Percentiles rank a stretch among this genome's conserved stretches.
Evolutionary conservation across 192 early-diverging fungal genomes (phyloP).

Genomic region (Mortierella claussenii): DNA sequence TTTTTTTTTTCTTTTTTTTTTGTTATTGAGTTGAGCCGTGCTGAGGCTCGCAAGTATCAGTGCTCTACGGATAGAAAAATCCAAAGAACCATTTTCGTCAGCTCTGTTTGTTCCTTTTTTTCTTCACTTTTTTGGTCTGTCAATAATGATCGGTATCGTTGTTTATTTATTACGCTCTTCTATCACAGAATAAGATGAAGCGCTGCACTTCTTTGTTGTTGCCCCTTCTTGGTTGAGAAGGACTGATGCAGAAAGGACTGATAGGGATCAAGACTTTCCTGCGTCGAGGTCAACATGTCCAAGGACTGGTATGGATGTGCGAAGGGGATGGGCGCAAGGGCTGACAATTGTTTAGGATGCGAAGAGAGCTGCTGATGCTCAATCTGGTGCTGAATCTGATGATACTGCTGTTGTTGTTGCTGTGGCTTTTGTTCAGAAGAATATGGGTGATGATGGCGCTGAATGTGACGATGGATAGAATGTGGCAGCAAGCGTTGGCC

Average conservation of each 20-base stretch:
- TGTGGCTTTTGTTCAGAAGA: background rate
- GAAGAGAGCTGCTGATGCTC: too few relatives aligned
- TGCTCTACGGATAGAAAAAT: too few relatives aligned
- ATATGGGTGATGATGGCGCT: slow-evolving; percentile 14
- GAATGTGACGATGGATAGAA: too few relatives aligned
- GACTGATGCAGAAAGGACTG: slow-evolving; percentile 23
- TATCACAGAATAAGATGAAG: too few relatives aligned
- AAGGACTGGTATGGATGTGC: slow-evolving; percentile 7
- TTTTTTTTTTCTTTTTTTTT: too few relatives aligned
- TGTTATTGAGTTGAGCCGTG: too few relatives aligned
- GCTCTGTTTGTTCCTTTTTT: background rate
- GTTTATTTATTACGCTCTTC: too few relatives aligned
- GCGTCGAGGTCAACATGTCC: background rate
- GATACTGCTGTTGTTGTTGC: slow-evolving; percentile 3
- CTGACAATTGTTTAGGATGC: too few relatives aligned
- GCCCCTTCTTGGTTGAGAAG: slow-evolving; percentile 14
- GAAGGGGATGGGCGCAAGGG: background rate
- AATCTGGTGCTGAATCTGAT: slow-evolving; percentile 4
- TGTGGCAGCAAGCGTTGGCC: background rate
- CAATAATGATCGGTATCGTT: background rate
- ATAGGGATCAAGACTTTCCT: slow-evolving; percentile 12
- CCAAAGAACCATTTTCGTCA: background rate
- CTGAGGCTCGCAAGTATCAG: too few relatives aligned
- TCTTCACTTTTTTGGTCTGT: background rate
- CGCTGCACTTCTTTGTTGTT: background rate